phyloP scores from a whole-genome alignment of 1,284 basidiomycete species.

The Hemileia vastatrix region DNA sequence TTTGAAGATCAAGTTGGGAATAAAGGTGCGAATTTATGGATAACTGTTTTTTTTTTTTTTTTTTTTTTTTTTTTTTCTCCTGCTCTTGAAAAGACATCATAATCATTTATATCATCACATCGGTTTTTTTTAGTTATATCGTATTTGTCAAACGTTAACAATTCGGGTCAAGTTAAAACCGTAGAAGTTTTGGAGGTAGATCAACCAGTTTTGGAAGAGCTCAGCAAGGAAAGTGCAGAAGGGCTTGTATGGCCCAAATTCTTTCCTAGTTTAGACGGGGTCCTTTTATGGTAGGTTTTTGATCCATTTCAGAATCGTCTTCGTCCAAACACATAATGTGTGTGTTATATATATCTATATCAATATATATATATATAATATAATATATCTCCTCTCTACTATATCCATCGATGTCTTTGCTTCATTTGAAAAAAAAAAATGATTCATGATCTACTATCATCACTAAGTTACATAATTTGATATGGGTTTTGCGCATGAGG shows the following conservation, averaged over 20 bases:
- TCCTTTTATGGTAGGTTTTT: slow-evolving; percentile 35
- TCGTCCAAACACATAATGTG: too few relatives aligned
- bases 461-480: too few relatives aligned
- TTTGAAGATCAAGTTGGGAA: slow-evolving; percentile 1
- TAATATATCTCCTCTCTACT: too few relatives aligned
- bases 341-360: too few relatives aligned
- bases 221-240: slow-evolving; percentile 20
- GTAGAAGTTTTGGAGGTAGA: slow-evolving; percentile 39
- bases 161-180: slow-evolving; percentile 24
- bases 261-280: slow-evolving; percentile 33
- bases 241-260: slow-evolving; percentile 34
- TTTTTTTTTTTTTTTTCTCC: too few relatives aligned
- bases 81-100: too few relatives aligned
- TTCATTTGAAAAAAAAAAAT: too few relatives aligned
- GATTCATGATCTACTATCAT: not conserved
- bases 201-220: slow-evolving; percentile 25
- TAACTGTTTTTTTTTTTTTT: too few relatives aligned
- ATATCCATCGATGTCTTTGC: too few relatives aligned
- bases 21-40: slow-evolving; percentile 2
- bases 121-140: slow-evolving; percentile 22
- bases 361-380: too few relatives aligned
- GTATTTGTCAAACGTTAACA: slow-evolving; percentile 27
- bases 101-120: not conserved
- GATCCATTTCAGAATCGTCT: not conserved
- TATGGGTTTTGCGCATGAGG: too few relatives aligned